A percentile compares a stretch with the other conserved stretches of the same genome.
Conservation (phyloP, 129 eudicot genomes). For the Chrysanthemum seticuspe region DNA sequence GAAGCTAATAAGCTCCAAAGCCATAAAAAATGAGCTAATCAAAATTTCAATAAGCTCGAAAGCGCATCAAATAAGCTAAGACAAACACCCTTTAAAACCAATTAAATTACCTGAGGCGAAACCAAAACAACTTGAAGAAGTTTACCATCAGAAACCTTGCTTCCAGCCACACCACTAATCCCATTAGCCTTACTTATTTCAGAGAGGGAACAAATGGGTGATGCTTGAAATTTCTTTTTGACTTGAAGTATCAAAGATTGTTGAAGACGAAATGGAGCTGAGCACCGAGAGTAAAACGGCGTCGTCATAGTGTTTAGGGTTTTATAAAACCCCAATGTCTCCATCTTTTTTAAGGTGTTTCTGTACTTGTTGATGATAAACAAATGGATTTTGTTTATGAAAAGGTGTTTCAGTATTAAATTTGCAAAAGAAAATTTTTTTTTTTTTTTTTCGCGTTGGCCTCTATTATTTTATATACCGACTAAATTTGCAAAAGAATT, state of each 20-base stretch:
- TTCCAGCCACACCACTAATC: slow-evolving; percentile 44
- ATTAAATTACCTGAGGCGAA: slow-evolving; percentile 73
- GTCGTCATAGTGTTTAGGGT: slow-evolving; percentile 45
- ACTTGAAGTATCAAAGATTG: slow-evolving; percentile 28
- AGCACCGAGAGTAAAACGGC: slow-evolving; percentile 36
- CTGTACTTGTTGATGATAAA: too few relatives aligned
- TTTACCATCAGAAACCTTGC: slow-evolving; percentile 35
- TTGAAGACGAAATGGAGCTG: slow-evolving; percentile 39
- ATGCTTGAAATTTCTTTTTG: slow-evolving; percentile 29
- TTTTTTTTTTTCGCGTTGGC: too few relatives aligned
- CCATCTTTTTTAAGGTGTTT: slow-evolving; percentile 14
- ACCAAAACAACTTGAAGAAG: slow-evolving; percentile 87
- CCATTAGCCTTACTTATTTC: slow-evolving; percentile 29
- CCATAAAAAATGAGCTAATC: not conserved
- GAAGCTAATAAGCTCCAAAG: not conserved
- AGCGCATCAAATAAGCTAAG: too few relatives aligned
- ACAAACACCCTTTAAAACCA: not conserved
- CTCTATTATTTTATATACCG: too few relatives aligned
- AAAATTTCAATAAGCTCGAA: too few relatives aligned
- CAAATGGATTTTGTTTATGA: not conserved
- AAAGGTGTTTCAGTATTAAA: too few relatives aligned
- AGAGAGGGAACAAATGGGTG: slow-evolving; percentile 42
- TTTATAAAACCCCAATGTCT: slow-evolving; percentile 25
- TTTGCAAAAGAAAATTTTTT: too few relatives aligned
- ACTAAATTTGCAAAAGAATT: too few relatives aligned